Conservation (phyloP, 2,329 filamentous ascomycete genomes). For the Phyllosticta citribraziliensis region DNA sequence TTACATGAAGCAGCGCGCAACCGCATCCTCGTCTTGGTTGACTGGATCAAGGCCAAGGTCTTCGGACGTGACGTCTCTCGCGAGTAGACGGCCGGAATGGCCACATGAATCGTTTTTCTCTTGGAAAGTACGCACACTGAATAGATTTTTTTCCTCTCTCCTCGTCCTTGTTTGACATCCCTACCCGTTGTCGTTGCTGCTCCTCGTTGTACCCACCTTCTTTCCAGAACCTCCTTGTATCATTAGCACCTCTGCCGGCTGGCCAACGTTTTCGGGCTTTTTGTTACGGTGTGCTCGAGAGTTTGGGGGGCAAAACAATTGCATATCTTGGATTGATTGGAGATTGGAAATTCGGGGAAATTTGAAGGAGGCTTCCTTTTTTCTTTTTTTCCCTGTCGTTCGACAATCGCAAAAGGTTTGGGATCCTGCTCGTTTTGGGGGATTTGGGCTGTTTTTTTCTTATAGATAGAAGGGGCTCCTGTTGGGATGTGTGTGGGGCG, state of each 20-base stretch:
- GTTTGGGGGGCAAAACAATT: background rate
- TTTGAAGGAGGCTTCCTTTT: background rate
- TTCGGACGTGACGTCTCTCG: constrained; percentile 92
- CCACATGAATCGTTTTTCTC: background rate
- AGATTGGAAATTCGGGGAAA: background rate
- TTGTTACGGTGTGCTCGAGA: background rate
- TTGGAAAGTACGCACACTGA: background rate
- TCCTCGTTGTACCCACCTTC: background rate
- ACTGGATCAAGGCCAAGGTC: constrained; percentile 95
- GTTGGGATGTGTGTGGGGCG: too few species aligned
- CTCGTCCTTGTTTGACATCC: background rate
- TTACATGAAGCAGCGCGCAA: constrained; percentile 59
- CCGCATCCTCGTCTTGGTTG: constrained; percentile 80
- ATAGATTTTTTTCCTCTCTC: background rate
- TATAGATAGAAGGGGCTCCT: too few species aligned
- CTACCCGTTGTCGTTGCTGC: background rate
- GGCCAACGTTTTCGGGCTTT: background rate
- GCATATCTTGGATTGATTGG: background rate
- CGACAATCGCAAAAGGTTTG: too few species aligned
- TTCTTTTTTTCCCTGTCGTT: too few species aligned
- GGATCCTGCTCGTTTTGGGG: too few species aligned
- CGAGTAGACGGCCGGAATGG: constrained; percentile 41
- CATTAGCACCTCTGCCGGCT: background rate
- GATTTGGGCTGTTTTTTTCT: too few species aligned
- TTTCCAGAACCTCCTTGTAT: background rate